Evolutionary conservation across 441 rosid genomes (phyloP), one percentile per base, ranked within the genome.

Genomic region (Kokia cookei): DNA sequence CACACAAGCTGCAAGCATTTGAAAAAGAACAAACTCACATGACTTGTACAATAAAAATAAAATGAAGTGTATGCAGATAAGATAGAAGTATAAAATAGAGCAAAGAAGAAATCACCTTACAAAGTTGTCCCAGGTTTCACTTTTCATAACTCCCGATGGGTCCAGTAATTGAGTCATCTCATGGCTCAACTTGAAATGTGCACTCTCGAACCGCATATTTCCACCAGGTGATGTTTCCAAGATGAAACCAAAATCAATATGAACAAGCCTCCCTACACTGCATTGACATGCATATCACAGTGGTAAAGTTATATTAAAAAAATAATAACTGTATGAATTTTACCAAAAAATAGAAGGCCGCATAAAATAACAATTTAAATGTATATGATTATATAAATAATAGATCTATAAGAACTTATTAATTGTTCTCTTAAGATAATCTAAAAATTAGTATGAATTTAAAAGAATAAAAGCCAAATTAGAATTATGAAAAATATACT

Each of bases 121-220:
- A 60, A 96, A 96, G 22, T 81, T 88, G 62, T 79, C 72, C 99
- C 99, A 93, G 26, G 93, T 90, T 50, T 96, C 97, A 72, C 99
- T 93, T 83, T 93, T 96, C 98, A 93, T 92, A 65, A 83, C 89
- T 65, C 98, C 98, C 0, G 98, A 92, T 3, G 99, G 99, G 72
- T 96, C 99, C 57, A 96, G 84, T 59, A 96, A 82, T 69, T 96
- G 99, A 61, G 99, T 96, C 99, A 96, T 96, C 86, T 96, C 98
- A 76, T 96, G 98, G 85, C 99, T 96, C 86, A 96, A 88, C 82
- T 96, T 96, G 84, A 96, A 93, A 83, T 96, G 97, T 22, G 99
- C 99, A 76, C 93, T 96, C 84, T 96, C 99, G 22, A 96, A 96
- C 43, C 97, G 88, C 99, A 96, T 92, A 81, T 96, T 96, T 70